Base-by-base conservation (phyloP, 2,329 filamentous ascomycete species). In the Pseudonectria buxi region DNA sequence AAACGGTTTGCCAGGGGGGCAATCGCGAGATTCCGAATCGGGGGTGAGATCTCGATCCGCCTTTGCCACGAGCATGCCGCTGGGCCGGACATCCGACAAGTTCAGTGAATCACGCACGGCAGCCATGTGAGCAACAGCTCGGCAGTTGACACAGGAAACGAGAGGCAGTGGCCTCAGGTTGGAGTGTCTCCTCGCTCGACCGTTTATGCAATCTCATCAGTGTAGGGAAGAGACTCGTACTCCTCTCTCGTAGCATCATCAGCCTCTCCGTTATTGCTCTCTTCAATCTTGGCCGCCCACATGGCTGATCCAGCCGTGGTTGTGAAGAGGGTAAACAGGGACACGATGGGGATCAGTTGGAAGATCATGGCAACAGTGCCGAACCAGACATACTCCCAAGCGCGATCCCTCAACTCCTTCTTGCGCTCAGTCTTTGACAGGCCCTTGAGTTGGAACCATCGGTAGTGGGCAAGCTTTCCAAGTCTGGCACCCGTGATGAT, bases 271-370 rank as follows among this genome's bases (percentile, higher is more conserved):
- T 57, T 56, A 18, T 51, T 63, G 47, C 75, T 67, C 35, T 76
- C 68, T 60, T 96, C 89, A 33, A 95, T 64, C 45, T 82, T 78
- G 2, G 81, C 81, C 2, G 80, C 86, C 89, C 90, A 96, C 25
- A 96, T 65, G 2, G 87, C 90, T 28, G 86, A 82, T 3, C 90
- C 92, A 14, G 80, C 78, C 2, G 89, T 83, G 3, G 85, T 88
- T 0, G 90, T 95, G 46, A 98, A 65, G 26, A 96, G 71, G 58
- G 96, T 95, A 56, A 96, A 80, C 72, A 98, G 94, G n/a, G 85
- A 94, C 32, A 95, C 62, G 10, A 90, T 72, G 1, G 92, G 92
- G 7, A 95, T 72, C n/a, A 96, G 72, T 63, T 95, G 86, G 18
- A 96, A 63, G 6, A 87, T 59, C 65, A 95, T 77, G 32, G 88